These are phyloP conservation scores for Trichoderma aggressivum DNA, from an alignment of 2,329 filamentous ascomycete species.

Conservation along the genomic window DNA sequence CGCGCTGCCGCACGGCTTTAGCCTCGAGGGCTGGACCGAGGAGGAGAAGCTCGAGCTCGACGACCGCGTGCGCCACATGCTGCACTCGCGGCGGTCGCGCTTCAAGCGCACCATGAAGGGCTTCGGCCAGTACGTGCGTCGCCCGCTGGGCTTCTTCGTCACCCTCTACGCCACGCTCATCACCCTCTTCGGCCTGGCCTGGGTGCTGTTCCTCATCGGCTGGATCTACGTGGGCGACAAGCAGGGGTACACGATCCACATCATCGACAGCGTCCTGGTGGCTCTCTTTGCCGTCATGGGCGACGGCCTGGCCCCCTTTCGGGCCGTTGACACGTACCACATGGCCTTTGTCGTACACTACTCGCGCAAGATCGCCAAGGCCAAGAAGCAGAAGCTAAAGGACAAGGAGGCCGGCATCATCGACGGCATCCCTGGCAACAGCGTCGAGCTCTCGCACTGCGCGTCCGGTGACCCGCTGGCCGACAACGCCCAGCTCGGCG, in stretches of 20 bases:
- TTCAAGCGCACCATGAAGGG: conserved; percentile 78
- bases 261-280: conserved; percentile 69
- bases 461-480: neutral
- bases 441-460: conserved; percentile 19
- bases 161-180: conserved; percentile 81
- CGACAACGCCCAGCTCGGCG: neutral
- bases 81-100: conserved; percentile 75
- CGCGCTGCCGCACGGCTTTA: conserved; percentile 70
- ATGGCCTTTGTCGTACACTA: conserved; percentile 81
- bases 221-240: conserved; percentile 79
- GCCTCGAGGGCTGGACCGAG: conserved; percentile 69
- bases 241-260: conserved; percentile 66
- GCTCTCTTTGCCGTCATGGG: conserved; percentile 69
- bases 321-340: conserved; percentile 79
- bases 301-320: conserved; percentile 70
- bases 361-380: conserved; percentile 36
- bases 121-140: conserved; percentile 73
- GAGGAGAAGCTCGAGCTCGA: conserved; percentile 75
- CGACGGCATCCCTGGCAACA: neutral
- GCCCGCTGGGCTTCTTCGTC: conserved; percentile 77
- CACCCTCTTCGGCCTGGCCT: conserved; percentile 79
- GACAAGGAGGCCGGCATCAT: conserved; percentile 32
- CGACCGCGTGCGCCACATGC: conserved; percentile 82
- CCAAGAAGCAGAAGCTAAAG: conserved; percentile 36
- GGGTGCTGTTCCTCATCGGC: conserved; percentile 87